These are phyloP conservation scores for Diaporthe humulicola DNA, from an alignment of 2,329 filamentous ascomycete genomes.

Conservation along the genomic window DNA sequence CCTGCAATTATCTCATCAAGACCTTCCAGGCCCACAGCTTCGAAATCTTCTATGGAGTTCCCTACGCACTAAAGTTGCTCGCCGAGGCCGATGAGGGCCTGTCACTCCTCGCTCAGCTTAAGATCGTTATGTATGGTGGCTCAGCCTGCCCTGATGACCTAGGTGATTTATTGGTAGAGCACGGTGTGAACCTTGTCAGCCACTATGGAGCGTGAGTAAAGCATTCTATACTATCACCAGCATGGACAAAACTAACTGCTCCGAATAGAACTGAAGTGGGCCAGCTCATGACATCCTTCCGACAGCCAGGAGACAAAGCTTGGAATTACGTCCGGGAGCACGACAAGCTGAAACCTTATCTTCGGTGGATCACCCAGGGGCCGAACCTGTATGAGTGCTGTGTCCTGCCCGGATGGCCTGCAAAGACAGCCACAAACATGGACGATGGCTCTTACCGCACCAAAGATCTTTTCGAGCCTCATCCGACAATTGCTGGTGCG, in stretches of 20 bases:
- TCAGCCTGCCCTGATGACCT: constrained; percentile 71
- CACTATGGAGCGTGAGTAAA: constrained; percentile 68
- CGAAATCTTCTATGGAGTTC: constrained; percentile 72
- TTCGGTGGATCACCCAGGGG: constrained; percentile 50
- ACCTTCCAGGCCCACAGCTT: constrained; percentile 58
- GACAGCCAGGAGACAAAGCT: constrained; percentile 63
- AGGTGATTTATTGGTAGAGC: constrained; percentile 64
- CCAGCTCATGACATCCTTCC: constrained; percentile 71
- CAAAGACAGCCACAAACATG: constrained; percentile 50
- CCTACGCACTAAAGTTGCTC: constrained; percentile 74
- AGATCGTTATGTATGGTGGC: constrained; percentile 70
- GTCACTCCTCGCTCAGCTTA: constrained; percentile 56
- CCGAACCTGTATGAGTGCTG: constrained; percentile 53
- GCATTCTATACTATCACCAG: accelerated
- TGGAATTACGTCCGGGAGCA: constrained; percentile 73
- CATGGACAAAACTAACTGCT: not conserved
- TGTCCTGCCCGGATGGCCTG: constrained; percentile 53
- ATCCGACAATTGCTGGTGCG: constrained; percentile 54
- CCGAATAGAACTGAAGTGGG: constrained; percentile 66
- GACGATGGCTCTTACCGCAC: constrained; percentile 52
- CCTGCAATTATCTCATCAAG: constrained; percentile 59
- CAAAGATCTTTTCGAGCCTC: constrained; percentile 55
- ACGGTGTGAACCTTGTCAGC: constrained; percentile 67
- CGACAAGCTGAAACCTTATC: constrained; percentile 54
- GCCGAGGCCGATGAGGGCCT: constrained; percentile 70